phyloP scores from a whole-genome alignment of 139 green algal species.

The Micractinium conductrix region DNA sequence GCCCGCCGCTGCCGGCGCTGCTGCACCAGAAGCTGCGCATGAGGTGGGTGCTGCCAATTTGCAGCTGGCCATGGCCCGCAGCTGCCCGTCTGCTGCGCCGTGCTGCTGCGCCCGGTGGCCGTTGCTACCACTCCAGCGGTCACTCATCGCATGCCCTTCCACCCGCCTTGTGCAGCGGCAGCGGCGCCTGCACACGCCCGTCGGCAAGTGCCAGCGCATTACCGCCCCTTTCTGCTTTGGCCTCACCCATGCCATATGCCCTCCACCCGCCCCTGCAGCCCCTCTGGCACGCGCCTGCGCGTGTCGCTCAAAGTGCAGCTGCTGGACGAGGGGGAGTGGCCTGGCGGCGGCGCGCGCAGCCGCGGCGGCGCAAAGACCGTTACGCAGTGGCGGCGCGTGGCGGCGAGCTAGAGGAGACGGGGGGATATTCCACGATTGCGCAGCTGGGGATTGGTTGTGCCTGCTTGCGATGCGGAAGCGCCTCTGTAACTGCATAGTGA shows the following conservation, averaged over 20 bases:
- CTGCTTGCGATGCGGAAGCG: too few species aligned
- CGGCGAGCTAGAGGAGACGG: too few species aligned
- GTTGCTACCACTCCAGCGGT: neutral
- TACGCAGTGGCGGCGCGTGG: too few species aligned
- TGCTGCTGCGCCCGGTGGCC: neutral
- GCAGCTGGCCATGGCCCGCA: too few species aligned
- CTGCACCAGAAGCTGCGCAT: neutral
- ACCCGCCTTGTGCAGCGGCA: too few species aligned
- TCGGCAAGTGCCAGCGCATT: neutral
- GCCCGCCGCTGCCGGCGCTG: conserved; percentile 10
- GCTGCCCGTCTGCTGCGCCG: neutral
- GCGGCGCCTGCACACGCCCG: too few species aligned
- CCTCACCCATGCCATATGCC: neutral
- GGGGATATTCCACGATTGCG: too few species aligned
- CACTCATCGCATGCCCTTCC: too few species aligned
- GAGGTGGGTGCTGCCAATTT: neutral
- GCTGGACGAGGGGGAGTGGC: neutral
- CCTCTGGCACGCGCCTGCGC: neutral
- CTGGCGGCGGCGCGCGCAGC: neutral
- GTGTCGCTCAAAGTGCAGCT: conserved; percentile 6
- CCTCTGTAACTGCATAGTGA: too few species aligned
- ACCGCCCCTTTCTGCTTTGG: too few species aligned
- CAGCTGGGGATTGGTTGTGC: too few species aligned
- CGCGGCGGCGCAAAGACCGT: too few species aligned
- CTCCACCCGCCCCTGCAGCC: neutral